Evolutionary conservation across 148 eudicot species (phyloP), one percentile per base, ranked within the genome.

Genomic region (Chenopodium quinoa): DNA sequence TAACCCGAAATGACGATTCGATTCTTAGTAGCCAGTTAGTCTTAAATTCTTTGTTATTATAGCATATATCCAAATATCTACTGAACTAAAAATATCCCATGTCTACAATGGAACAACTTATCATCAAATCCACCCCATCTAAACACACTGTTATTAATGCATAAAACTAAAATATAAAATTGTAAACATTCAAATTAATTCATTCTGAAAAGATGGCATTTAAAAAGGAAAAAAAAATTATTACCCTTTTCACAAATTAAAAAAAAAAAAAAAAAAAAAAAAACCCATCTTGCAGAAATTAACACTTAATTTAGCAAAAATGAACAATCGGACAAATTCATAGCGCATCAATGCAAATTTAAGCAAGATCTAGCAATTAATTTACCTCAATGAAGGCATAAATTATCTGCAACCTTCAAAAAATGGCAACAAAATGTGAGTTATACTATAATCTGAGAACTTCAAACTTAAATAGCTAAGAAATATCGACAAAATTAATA

Each of bases 301-400:
- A 50, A 63, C 29, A 46, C 7, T 47, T 29, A 63, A 47, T 54
- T 48, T 37, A 46, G 40, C 27, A 73, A 20, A 75, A 63, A 14
- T 16, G 9, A 54, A 7, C 66, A n/a, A 56, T 29, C 23, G 2
- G 14, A 29, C 9, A 13, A 32, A 32, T 58, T 19, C 60, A 32
- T 54, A 72, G 52, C 22, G 40, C 77, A 62, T 47, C 40, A 31
- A 82, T 46, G 29, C 16, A 56, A 64, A 46, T 46, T 58, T 4
- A 78, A 10, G 75, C 23, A 82, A 83, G 86, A 83, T 83, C 82
- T 75, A 60, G 44, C 31, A 79, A 67, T 3, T 12, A 4, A 79
- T 4, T 29, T 75, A 83, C 82, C 85, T 83, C 37, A 66, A 73
- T 56, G 54, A 64, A 13, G 16, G 27, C 63, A 50, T 27, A 58